Percentiles rank a stretch among this genome's conserved stretches.
These are phyloP conservation scores for Kernera saxatilis DNA, from an alignment of 345 rosid species.

Conservation along the genomic window DNA sequence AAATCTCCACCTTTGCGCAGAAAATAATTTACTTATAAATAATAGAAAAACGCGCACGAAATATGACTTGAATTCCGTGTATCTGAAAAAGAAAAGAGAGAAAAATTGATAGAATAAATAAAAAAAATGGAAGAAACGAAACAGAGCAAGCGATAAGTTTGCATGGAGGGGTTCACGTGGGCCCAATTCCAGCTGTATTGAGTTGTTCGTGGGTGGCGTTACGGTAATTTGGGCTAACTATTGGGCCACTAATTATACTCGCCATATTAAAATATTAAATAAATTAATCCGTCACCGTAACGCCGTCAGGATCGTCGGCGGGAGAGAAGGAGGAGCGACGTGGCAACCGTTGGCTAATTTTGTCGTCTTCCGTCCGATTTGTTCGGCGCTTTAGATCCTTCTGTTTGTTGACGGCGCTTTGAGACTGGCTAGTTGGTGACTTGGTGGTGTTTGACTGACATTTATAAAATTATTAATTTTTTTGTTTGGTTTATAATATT, in stretches of 20 bases:
- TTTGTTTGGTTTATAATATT: neutral
- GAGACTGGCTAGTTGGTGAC: slow-evolving; percentile 10
- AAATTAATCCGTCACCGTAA: slow-evolving; percentile 5
- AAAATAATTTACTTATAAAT: neutral
- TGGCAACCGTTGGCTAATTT: slow-evolving; percentile 26
- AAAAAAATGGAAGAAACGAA: slow-evolving; percentile 1
- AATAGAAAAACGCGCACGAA: neutral
- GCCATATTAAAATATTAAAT: neutral
- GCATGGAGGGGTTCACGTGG: slow-evolving; percentile 31
- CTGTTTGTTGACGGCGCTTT: slow-evolving; percentile 28
- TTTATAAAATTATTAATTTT: neutral
- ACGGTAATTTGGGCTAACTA: slow-evolving; percentile 23
- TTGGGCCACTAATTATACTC: slow-evolving; percentile 9
- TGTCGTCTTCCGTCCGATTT: slow-evolving; percentile 31
- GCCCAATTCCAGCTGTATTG: slow-evolving; percentile 29
- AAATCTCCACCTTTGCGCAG: neutral
- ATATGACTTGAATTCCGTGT: neutral
- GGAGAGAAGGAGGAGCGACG: slow-evolving; percentile 27
- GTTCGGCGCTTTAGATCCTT: slow-evolving; percentile 32
- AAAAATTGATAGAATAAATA: neutral
- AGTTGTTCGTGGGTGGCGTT: slow-evolving; percentile 28
- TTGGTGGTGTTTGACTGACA: slow-evolving; percentile 9
- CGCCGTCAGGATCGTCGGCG: slow-evolving; percentile 33
- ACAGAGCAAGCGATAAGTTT: slow-evolving; percentile 23
- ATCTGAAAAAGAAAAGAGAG: neutral